Base-by-base conservation (phyloP, 108 stramenopile genomes). In the Aureococcus anophagefferens region DNA sequence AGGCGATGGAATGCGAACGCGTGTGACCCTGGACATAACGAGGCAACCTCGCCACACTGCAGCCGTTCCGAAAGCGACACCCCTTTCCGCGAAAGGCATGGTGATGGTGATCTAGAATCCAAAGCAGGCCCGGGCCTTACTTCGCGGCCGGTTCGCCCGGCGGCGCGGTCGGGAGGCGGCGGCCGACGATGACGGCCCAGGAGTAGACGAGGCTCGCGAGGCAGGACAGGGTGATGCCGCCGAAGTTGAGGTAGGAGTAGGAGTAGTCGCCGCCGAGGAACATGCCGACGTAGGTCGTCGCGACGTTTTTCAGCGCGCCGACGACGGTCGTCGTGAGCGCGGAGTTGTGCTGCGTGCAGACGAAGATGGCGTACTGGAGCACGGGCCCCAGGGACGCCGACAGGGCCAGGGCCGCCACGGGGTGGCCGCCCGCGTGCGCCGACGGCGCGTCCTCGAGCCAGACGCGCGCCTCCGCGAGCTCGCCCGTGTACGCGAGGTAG, bases 251-350 rank as follows among this genome's bases (percentile, higher is more conserved):
- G 70, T 65, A 72, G 15, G 77, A 78, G 63, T 78, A 81, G 77
- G 78, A 68, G 63, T 83, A 83, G 45, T 83, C 82, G 29, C 79
- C 77, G 18, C 79, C 79, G 32, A 83, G 35, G 66, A 83, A 75
- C 82, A 83, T 83, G 35, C 79, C 79, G 13, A 83, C 46, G 63
- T 83, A 83, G 30, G 78, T 75, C 13, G 82, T 83, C 34, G 78
- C 64, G 30, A 81, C 82, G 72, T 83, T 83, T 62, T 83, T 83
- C 30, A 83, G 66, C 70, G 79, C 80, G 25, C 82, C 82, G 30
- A 88, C 85, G 33, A 88, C 87, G 7, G 87, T 81, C 40, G 87
- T 88, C 30, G 87, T 88, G 66, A 88, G 80, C 11, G 87, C 86
- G 5, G 83, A 82, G 77, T 88, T 88, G 59, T 77, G 76, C 31